Percentiles rank a stretch among this genome's conserved stretches.
phyloP scores from a whole-genome alignment of 768 basidiomycete species.

The Cubamyces sp. region DNA sequence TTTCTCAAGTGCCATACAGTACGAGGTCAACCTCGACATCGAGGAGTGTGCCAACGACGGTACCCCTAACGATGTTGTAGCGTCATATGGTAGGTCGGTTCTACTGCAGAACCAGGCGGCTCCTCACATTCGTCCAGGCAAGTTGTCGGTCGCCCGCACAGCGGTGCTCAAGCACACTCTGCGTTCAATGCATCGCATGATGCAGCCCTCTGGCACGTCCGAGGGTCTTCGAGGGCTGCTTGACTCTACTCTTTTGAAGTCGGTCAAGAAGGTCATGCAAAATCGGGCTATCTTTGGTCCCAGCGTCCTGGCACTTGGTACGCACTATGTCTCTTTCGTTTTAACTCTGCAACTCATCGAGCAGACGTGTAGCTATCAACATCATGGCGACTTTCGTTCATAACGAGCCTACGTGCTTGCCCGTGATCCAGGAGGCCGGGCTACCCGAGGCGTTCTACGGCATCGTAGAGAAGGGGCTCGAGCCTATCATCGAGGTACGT shows the following conservation, averaged over 20 bases:
- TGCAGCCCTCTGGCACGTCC: slow-evolving; percentile 92
- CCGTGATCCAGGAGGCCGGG: slow-evolving; percentile 89
- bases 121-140: slow-evolving; percentile 46
- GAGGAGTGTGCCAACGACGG: slow-evolving; percentile 53
- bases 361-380: slow-evolving; percentile 68
- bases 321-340: slow-evolving; percentile 29
- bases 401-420: slow-evolving; percentile 95
- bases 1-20: slow-evolving; percentile 23
- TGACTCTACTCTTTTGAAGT: slow-evolving; percentile 83
- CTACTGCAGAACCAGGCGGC: not conserved
- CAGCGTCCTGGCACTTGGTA: slow-evolving; percentile 83
- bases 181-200: slow-evolving; percentile 94
- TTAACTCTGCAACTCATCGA: not conserved
- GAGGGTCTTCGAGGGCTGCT: slow-evolving; percentile 95
- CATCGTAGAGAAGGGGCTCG: slow-evolving; percentile 81
- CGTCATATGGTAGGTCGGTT: slow-evolving; percentile 51
- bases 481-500: slow-evolving; percentile 83
- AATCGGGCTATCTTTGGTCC: slow-evolving; percentile 85
- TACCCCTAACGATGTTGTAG: slow-evolving; percentile 49
- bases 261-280: slow-evolving; percentile 87
- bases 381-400: slow-evolving; percentile 97
- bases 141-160: slow-evolving; percentile 73
- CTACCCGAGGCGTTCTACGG: slow-evolving; percentile 90
- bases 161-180: slow-evolving; percentile 89
- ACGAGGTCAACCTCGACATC: slow-evolving; percentile 43